Base-by-base conservation (phyloP, 2,329 filamentous ascomycete species). In the Westerdykella sp. region DNA sequence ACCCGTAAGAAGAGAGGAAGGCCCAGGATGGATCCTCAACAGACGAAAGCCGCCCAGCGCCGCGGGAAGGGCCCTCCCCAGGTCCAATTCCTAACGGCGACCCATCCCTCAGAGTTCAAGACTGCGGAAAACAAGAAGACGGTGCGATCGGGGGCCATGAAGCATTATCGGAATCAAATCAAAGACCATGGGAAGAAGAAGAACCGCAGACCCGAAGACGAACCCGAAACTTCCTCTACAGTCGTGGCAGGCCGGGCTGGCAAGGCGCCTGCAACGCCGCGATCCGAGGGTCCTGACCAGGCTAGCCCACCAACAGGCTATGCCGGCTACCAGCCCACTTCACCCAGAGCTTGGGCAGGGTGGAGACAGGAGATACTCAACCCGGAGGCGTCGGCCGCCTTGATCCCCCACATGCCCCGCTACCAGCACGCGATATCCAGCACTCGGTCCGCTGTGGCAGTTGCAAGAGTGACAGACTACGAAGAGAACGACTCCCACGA, bases 111-210 rank as follows among this genome's bases (percentile, higher is more conserved):
- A 5, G 52, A 64, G 11, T 66, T 66, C 47, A 63, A 56, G 21
- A 49, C 58, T 35, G 51, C 54, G 28, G 42, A 47, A 4, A 48
- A 50, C 5, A 62, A 57, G 42, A 50, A 54, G 28, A 60, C 51
- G 38, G 53, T 66, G 36, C 62, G 62, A 7, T 64, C 60, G 5
- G 59, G 63, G 40, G 62, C 57, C 18, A 66, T 64, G 62, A 56
- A 54, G 6, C 53, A 59, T 15, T 58, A 59, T 42, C 47, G 57
- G 35, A 61, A 57, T 35, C 25, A 28, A 28, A 10, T 10, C 11
- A 28, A 28, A 28, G 25, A 28, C 25, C 25, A 28, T 12, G 25
- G 25, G 11, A 53, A 52, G 34, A 43, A 46, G 12, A 46, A 47
- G 37, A 46, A 46, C 43, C 37, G 49, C 46, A 47, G 46, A 40